Conservation (phyloP, 805 yeast genomes). For the Candida incommunis region DNA sequence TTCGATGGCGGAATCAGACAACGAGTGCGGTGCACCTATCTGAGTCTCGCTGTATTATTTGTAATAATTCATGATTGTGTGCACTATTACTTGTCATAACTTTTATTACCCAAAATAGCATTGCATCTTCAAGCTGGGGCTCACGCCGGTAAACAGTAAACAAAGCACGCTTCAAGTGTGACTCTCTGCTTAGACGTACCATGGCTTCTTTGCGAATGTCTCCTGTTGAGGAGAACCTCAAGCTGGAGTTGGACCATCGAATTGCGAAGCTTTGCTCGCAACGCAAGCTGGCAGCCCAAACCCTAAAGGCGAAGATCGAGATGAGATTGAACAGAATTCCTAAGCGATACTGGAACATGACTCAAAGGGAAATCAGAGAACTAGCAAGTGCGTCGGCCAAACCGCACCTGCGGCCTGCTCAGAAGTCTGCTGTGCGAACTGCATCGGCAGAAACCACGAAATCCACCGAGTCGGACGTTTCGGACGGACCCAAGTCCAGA, state of each 20-base stretch:
- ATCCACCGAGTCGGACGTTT: not conserved
- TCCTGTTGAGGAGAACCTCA: constrained; percentile 4
- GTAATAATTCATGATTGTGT: too few relatives aligned
- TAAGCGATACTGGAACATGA: constrained; percentile 31
- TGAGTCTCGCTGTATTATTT: too few relatives aligned
- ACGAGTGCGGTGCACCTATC: too few relatives aligned
- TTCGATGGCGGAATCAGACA: constrained; percentile 2
- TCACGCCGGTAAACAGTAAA: too few relatives aligned
- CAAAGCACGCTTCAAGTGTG: too few relatives aligned
- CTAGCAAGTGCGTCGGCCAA: not conserved
- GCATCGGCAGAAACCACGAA: not conserved
- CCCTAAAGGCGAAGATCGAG: constrained; percentile 25
- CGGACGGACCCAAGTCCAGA: not conserved
- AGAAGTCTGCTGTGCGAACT: not conserved
- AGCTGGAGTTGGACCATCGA: constrained; percentile 18
- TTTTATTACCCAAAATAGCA: too few relatives aligned
- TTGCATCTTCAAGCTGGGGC: too few relatives aligned
- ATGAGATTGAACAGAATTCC: constrained; percentile 34
- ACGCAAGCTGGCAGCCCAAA: constrained; percentile 13
- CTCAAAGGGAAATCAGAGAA: constrained; percentile 21
- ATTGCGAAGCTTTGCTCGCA: constrained; percentile 18
- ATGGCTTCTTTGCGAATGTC: too few relatives aligned
- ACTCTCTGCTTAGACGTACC: too few relatives aligned
- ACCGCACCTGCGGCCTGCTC: not conserved
- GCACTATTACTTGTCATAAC: too few relatives aligned